Conservation (phyloP, 306 rosid species). For the Citrullus colocynthis region DNA sequence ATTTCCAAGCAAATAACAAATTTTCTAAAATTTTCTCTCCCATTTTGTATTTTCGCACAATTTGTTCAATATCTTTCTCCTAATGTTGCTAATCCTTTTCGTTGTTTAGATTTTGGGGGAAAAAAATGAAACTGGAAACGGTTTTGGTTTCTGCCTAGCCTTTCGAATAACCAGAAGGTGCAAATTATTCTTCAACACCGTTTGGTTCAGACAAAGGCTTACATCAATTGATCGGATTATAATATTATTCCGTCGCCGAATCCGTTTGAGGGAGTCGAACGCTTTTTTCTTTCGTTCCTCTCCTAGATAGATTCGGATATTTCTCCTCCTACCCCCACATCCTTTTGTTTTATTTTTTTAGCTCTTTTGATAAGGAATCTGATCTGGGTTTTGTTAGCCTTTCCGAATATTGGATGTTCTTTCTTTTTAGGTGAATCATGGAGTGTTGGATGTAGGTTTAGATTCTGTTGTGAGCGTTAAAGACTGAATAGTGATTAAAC, state of each 20-base stretch:
- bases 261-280: constrained; percentile 10
- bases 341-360: background rate
- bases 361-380: background rate
- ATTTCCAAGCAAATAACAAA: background rate
- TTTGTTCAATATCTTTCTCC: background rate
- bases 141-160: background rate
- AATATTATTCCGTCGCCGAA: background rate
- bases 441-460: background rate
- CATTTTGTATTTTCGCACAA: background rate
- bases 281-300: constrained; percentile 1
- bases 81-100: background rate
- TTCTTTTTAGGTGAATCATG: background rate
- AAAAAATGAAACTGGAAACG: background rate
- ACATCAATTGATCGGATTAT: background rate
- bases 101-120: background rate
- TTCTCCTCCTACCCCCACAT: background rate
- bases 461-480: background rate
- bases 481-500: background rate
- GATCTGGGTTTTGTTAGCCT: background rate
- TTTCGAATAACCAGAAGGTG: constrained; percentile 19
- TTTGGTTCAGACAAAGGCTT: constrained; percentile 36
- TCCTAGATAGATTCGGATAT: constrained; percentile 14
- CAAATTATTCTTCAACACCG: background rate
- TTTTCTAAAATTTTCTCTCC: background rate
- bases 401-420: background rate